Conservation (phyloP, 1,139 yeast genomes). For the Blastobotrys illinoisensis region DNA sequence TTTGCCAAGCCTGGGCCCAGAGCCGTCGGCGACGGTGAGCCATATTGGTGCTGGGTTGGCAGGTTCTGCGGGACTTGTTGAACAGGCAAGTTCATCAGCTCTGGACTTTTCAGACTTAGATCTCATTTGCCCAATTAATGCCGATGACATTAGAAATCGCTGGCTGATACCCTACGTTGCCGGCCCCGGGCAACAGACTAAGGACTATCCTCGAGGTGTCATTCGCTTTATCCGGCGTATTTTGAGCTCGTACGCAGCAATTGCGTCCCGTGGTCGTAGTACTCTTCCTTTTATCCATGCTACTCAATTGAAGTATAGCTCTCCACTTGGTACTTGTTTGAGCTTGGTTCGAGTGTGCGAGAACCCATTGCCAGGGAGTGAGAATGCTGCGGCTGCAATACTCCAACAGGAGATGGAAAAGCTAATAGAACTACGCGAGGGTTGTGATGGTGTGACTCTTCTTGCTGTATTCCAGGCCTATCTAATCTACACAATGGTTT, state of each 20-base stretch:
- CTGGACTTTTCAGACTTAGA: constrained; percentile 6
- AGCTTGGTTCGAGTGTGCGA: constrained; percentile 9
- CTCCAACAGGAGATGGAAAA: constrained; percentile 10
- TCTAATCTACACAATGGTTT: constrained; percentile 8
- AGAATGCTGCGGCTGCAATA: background rate
- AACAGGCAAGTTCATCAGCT: background rate
- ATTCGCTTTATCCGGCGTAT: constrained; percentile 1
- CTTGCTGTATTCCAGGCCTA: constrained; percentile 12
- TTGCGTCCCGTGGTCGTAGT: constrained; percentile 3
- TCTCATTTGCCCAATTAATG: constrained; percentile 8
- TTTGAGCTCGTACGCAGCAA: constrained; percentile 8
- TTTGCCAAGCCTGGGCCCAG: background rate
- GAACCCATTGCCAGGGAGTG: constrained; percentile 6
- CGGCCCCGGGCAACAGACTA: constrained; percentile 4
- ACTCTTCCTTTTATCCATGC: constrained; percentile 10
- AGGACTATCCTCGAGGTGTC: constrained; percentile 1
- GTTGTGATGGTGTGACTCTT: constrained; percentile 3
- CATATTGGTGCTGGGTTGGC: too few relatives aligned
- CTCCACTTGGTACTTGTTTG: constrained; percentile 5
- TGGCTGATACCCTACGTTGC: constrained; percentile 10
- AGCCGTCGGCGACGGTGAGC: too few relatives aligned
- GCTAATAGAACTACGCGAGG: background rate
- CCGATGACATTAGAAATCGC: constrained; percentile 5
- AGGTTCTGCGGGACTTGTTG: background rate
- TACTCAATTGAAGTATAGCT: constrained; percentile 2